Evolutionary conservation across 2,329 filamentous ascomycete genomes (phyloP), one percentile per base, ranked within the genome.

Genomic region (Fusarium longipes): DNA sequence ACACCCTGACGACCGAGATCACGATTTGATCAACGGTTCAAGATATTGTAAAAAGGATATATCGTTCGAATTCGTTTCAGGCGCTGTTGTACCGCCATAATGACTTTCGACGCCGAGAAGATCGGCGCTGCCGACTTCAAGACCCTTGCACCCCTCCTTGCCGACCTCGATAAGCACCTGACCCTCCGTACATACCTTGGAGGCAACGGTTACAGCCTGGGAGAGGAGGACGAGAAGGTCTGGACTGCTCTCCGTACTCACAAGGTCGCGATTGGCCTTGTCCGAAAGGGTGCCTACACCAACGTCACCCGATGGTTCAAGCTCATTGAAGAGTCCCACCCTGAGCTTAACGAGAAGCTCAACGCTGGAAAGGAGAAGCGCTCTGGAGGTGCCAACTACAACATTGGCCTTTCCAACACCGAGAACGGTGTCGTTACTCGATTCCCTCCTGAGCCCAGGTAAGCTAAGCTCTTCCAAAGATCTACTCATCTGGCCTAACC

Each of bases 371-470:
- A 93, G 75, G 86, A 87, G 63, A 89, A 87, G 76, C 89, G 87
- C 74, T 93, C 92, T 77, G 90, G 91, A 51, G 93, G 93, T 67
- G 93, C 87, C 59, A 97, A 89, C 83, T 98, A 96, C 80, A 93
- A 96, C 76, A 92, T 97, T 77, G 91, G 90, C 4, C 85, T 97
- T 35, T 89, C 91, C 73, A 92, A 96, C 77, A 90, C 91, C 10
- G 92, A 95, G 35, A 90, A 95, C 77, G 93, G 93, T 5, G 93
- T 98, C 58, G 92, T 97, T 20, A 97, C 93, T 22, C 86, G 94
- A 73, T 98, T 98, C 82, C 89, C 95, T 17, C 95, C 95, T 5
- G 95, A 97, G 88, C 95, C 95, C 67, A 97, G 93, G 84, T 91
- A 79, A 80, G 87, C 82, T 27, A 2, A 24, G 17, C 20, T 30